Percentiles rank a stretch among this genome's conserved stretches.
These are phyloP conservation scores for Aspergillus phoenicis DNA, from an alignment of 2,329 filamentous ascomycete genomes.

Conservation along the genomic window DNA sequence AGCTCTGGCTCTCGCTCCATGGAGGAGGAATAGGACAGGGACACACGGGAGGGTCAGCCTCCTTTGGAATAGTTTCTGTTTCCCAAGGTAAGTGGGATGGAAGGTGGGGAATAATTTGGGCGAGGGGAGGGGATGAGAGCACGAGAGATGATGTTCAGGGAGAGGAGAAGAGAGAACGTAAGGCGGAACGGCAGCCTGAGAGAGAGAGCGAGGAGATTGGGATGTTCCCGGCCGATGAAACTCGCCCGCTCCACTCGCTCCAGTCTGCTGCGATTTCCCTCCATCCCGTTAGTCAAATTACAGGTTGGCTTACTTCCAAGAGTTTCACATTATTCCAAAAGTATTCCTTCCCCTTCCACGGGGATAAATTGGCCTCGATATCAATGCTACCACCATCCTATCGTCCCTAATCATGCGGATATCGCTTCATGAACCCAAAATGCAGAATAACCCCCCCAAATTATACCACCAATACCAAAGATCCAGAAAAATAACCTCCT, in stretches of 20 bases:
- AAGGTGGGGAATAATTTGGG: not conserved
- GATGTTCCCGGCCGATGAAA: conserved; percentile 10
- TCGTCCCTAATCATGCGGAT: not conserved
- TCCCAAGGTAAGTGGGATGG: not conserved
- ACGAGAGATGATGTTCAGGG: not conserved
- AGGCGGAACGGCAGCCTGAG: not conserved
- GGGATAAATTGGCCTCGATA: not conserved
- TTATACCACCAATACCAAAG: not conserved
- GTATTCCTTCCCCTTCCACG: not conserved
- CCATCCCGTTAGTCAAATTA: not conserved
- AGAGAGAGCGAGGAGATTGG: conserved; percentile 7
- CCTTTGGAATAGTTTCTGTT: conserved; percentile 1
- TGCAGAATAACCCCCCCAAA: not conserved
- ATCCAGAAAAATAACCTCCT: not conserved
- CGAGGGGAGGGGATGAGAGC: not conserved
- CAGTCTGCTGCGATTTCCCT: not conserved
- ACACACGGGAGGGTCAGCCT: conserved; percentile 7
- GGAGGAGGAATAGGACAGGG: conserved; percentile 16
- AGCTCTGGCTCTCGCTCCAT: conserved; percentile 28
- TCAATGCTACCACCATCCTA: not conserved
- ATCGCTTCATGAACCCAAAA: conserved; percentile 4
- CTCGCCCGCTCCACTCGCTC: not conserved
- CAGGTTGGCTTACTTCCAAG: not conserved
- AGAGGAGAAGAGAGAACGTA: conserved; percentile 13
- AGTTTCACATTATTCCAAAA: too few relatives aligned